Evolutionary conservation across 192 early-diverging fungal species (phyloP), one percentile per base, ranked within the genome.

Genomic region (Coemansia sp.): DNA sequence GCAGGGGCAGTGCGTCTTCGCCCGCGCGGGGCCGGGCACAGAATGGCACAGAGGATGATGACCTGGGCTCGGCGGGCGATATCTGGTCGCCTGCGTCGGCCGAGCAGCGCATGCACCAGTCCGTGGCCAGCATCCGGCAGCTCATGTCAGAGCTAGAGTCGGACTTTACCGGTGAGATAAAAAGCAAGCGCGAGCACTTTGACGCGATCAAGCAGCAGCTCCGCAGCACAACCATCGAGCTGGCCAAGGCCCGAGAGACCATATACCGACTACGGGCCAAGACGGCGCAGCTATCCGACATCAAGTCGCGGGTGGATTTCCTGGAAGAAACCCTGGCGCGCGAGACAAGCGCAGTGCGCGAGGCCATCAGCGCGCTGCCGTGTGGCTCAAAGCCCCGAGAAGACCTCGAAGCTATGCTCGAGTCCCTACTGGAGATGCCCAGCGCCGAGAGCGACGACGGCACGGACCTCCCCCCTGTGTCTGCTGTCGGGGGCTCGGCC

Each of bases 141-240:
- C 62, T 86, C 40, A 76, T 87, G 31, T 64, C 81, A 10, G 80
- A 83, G 12, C 48, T 87, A n/a, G 87, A 89, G 47, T 66, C 70
- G 0, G 81, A 89, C 23, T 86, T 80, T 51, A 58, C 75, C 2
- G 78, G 75, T 8, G 77, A 85, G 29, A 66, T 87, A 30, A 54
- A 68, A 35, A 29, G 58, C 22, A 79, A 82, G 41, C 79, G 87
- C 13, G 51, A 61, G 11, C 69, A 80, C 41, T 60, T 86, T 29
- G 55, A 77, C 20, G 64, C 68, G 34, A 72, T 80, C 14, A 79
- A 82, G 40, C 54, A 66, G 23, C 66, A 82, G 38, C 62, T 83
- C 11, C 64, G 75, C 22, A 50, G 48, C n/a, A 73, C 75, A 14
- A 81, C 77, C 22, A 64, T 71, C 11, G 75, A 81, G 41, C 57